phyloP scores from a whole-genome alignment of 2,329 filamentous ascomycete species.

The Clathrospora elynae region DNA sequence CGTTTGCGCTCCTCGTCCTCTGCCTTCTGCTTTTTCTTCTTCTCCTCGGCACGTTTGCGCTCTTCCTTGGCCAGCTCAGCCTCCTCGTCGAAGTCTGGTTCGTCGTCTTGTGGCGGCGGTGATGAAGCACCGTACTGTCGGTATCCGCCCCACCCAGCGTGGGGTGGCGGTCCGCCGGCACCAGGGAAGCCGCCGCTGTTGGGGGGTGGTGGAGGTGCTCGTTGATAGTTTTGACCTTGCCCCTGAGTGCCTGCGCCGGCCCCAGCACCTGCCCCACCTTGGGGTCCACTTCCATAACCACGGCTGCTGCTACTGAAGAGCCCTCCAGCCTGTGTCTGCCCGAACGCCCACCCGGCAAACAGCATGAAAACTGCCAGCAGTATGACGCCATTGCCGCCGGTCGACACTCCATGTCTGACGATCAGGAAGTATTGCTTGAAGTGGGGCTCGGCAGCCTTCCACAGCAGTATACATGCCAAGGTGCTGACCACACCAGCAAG shows the following conservation, averaged over 20 bases:
- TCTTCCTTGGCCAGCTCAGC: conserved; percentile 50
- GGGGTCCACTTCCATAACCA: conserved; percentile 34
- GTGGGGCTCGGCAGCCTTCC: conserved; percentile 73
- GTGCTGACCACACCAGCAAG: conserved; percentile 82
- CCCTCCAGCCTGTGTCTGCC: conserved; percentile 64
- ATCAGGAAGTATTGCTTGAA: conserved; percentile 74
- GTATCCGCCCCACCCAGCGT: conserved; percentile 38
- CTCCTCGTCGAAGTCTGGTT: conserved; percentile 45
- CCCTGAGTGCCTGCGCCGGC: conserved; percentile 34
- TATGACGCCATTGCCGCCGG: conserved; percentile 72
- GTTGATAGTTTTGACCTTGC: conserved; percentile 37
- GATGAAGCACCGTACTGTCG: conserved; percentile 40
- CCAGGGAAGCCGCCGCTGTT: conserved; percentile 41
- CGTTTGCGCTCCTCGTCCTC: conserved; percentile 47
- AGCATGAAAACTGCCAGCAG: conserved; percentile 75
- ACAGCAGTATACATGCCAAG: conserved; percentile 73
- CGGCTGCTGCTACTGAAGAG: conserved; percentile 40
- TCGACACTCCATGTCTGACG: conserved; percentile 61
- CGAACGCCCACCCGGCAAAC: conserved; percentile 77
- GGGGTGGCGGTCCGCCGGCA: conserved; percentile 38
- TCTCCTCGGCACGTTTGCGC: conserved; percentile 63
- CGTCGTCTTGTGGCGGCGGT: conserved; percentile 39
- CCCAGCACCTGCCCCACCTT: conserved; percentile 43
- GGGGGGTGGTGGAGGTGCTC: conserved; percentile 38
- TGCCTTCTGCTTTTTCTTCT: conserved; percentile 34